phyloP scores from a whole-genome alignment of 2,329 filamentous ascomycete genomes.

The Apiospora rasikravindrae region DNA sequence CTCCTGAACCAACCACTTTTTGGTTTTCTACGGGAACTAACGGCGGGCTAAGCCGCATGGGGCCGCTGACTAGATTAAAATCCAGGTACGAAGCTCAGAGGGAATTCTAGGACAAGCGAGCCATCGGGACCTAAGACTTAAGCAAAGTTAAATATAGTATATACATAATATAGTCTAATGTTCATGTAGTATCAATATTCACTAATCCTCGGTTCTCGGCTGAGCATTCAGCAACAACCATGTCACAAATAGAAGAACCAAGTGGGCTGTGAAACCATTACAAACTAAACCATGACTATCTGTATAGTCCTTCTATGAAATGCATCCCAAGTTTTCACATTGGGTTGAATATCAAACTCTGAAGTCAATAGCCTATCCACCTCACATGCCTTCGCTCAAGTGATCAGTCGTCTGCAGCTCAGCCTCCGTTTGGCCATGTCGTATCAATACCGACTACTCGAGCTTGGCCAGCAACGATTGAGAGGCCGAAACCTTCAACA shows the following conservation, averaged over 20 bases:
- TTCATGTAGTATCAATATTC: background rate
- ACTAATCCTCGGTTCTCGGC: background rate
- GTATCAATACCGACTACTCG: background rate
- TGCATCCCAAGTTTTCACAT: too few relatives aligned
- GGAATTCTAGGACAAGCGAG: too few relatives aligned
- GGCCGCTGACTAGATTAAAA: too few relatives aligned
- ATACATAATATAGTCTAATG: background rate
- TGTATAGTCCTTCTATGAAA: too few relatives aligned
- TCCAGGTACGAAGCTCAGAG: too few relatives aligned
- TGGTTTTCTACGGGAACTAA: too few relatives aligned
- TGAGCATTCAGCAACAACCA: background rate
- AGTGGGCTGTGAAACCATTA: background rate
- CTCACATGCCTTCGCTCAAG: background rate
- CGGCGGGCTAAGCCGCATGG: too few relatives aligned
- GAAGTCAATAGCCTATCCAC: background rate
- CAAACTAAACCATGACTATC: too few relatives aligned
- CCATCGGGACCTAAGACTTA: background rate
- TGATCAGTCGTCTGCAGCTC: background rate
- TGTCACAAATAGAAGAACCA: background rate
- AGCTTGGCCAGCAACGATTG: background rate
- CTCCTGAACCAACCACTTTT: too few relatives aligned
- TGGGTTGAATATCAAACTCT: background rate
- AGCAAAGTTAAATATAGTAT: background rate
- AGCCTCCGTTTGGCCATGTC: background rate
- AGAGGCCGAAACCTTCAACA: background rate